Base-by-base conservation (phyloP, 2,329 filamentous ascomycete species). In the Malbranchea zuffiana region DNA sequence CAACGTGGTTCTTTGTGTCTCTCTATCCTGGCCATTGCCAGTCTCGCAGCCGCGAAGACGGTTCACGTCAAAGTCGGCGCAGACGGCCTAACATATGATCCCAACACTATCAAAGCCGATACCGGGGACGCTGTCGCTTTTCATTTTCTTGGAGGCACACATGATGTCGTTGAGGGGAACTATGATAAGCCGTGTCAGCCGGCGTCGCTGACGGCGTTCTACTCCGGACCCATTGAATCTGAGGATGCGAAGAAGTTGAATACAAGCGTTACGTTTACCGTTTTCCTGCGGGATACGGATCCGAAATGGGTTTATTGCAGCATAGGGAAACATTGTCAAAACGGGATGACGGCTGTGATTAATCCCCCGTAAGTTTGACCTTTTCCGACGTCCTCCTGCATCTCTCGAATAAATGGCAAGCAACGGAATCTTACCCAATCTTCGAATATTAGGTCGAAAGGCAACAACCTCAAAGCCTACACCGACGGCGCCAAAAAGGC, bases 281-380 rank as follows among this genome's bases (percentile, higher is more conserved):
- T 73, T 49, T 56, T 59, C 7, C 50, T 73, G 12, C 61, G 59
- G 18, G 60, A 55, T 40, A 57, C 61, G 0, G 56, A 63, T 2
- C 58, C 68, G 4, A 62, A 71, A 40, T 72, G 67, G 50, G 43
- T 69, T 20, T 73, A 72, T 49, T 73, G 69, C 39, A 65, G 67
- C 0, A 63, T 63, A 2, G 61, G 55, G 0, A 62, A 61, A 3
- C 68, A 72, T 40, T 72, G 70, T 30, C 63, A 69, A 46, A 49
- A 48, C 6, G 69, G 68, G 5, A 70, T 72, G 57, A 61, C 67
- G 18, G 62, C 69, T 54, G 60, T 69, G 4, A 61, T 73, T 25
- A 73, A 73, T 40, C 62, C 64, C 38, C 62, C 66, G 57, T 57
- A 37, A 42, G 44, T 37, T 29, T 29, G 3, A 16, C 27, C 3